Conservation (phyloP, 2,329 filamentous ascomycete genomes). For the Trichoderma atroviride region DNA sequence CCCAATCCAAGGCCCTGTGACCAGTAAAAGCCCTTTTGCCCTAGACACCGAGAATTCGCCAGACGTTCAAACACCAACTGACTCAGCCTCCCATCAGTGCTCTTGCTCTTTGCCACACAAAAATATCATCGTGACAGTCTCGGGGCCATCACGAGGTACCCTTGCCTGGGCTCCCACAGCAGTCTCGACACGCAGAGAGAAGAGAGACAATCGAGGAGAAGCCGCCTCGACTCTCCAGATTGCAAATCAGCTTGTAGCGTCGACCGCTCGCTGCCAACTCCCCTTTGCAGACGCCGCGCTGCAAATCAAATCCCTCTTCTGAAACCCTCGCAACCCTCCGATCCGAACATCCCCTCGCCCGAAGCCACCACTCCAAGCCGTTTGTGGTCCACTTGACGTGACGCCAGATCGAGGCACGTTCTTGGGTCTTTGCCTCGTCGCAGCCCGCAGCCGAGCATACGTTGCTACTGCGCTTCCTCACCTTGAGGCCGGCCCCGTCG, state of each 20-base stretch:
- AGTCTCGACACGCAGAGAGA: not conserved
- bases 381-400: constrained; percentile 22
- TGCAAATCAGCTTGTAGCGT: constrained; percentile 9
- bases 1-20: constrained; percentile 1
- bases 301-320: constrained; percentile 11
- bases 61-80: not conserved
- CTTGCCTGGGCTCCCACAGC: not conserved
- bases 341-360: constrained; percentile 32
- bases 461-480: constrained; percentile 23
- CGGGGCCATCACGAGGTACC: constrained; percentile 2
- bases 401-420: constrained; percentile 23
- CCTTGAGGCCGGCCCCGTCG: not conserved
- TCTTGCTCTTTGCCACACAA: constrained; percentile 9
- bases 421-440: not conserved
- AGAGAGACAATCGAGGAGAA: not conserved
- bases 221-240: not conserved
- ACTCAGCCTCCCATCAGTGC: not conserved
- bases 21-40: not conserved
- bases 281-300: not conserved
- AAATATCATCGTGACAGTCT: constrained; percentile 19
- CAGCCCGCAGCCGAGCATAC: constrained; percentile 24
- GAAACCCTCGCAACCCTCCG: constrained; percentile 27
- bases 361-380: constrained; percentile 29
- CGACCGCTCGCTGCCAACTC: not conserved
- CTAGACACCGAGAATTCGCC: not conserved